phyloP scores from a whole-genome alignment of 129 eudicot genomes.

The Calendula officinalis region DNA sequence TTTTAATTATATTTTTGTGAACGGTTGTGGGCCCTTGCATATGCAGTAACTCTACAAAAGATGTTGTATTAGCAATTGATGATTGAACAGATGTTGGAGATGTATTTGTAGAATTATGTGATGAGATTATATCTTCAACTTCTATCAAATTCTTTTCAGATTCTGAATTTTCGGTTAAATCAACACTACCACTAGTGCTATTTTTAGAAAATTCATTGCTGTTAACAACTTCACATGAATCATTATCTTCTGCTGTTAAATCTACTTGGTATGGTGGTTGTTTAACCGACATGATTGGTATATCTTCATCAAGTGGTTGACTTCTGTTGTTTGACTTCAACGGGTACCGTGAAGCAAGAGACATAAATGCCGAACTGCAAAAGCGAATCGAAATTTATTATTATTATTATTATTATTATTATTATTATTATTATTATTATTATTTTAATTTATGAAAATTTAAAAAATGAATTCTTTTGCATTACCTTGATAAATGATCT shows the following conservation, averaged over 20 bases:
- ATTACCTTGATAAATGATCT: slow-evolving; percentile 16
- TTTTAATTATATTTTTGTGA: slow-evolving; percentile 21
- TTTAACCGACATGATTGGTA: slow-evolving; percentile 29
- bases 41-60: slow-evolving; percentile 59
- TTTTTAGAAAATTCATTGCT: slow-evolving; percentile 39
- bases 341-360: slow-evolving; percentile 14
- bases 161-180: slow-evolving; percentile 36
- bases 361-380: slow-evolving; percentile 20
- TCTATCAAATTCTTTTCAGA: slow-evolving; percentile 47
- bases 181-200: slow-evolving; percentile 16
- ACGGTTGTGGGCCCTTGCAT: slow-evolving; percentile 44
- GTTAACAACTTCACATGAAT: slow-evolving; percentile 34
- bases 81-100: slow-evolving; percentile 33
- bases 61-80: slow-evolving; percentile 32
- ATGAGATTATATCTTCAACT: slow-evolving; percentile 52
- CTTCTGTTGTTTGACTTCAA: not conserved
- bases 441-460: too few species aligned
- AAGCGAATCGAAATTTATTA: too few species aligned
- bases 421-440: too few species aligned
- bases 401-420: too few species aligned
- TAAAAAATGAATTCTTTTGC: too few species aligned
- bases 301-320: slow-evolving; percentile 37
- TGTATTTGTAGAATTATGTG: slow-evolving; percentile 56
- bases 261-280: slow-evolving; percentile 43
- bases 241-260: slow-evolving; percentile 17